These are phyloP conservation scores for Tylopilus felleus DNA, from an alignment of 768 basidiomycete genomes.

Conservation along the genomic window DNA sequence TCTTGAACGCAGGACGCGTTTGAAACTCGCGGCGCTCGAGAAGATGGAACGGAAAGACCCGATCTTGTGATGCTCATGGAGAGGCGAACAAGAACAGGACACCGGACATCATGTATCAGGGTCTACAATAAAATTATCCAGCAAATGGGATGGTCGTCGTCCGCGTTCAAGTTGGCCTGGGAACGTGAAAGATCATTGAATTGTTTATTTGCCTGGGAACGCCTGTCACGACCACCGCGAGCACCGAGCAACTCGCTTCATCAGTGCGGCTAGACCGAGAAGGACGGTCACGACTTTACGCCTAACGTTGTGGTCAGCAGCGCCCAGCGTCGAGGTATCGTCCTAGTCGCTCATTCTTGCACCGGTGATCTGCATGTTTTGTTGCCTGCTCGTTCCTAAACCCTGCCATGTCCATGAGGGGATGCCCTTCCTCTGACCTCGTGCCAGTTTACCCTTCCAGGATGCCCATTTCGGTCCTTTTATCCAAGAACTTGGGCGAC, in stretches of 20 bases:
- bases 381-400: slow-evolving; percentile 16
- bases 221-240: slow-evolving; percentile 8
- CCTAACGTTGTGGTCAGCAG: slow-evolving; percentile 10
- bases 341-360: background rate
- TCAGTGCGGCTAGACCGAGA: slow-evolving; percentile 19
- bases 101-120: background rate
- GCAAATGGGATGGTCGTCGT: background rate
- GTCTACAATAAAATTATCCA: background rate
- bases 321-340: no score
- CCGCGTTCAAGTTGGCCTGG: background rate
- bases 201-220: background rate
- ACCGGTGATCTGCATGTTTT: slow-evolving; percentile 16
- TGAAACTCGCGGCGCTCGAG: slow-evolving; percentile 9
- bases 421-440: slow-evolving; percentile 26
- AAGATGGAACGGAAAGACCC: background rate
- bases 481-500: slow-evolving; percentile 27
- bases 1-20: slow-evolving; percentile 1
- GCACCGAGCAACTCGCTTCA: slow-evolving; percentile 1
- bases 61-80: slow-evolving; percentile 3
- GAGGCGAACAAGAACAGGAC: background rate
- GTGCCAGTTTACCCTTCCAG: slow-evolving; percentile 27
- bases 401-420: slow-evolving; percentile 26
- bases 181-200: background rate
- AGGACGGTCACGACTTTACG: slow-evolving; percentile 11
- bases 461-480: slow-evolving; percentile 27